Base-by-base conservation (phyloP, 306 rosid genomes). In the Acacia acuminata region DNA sequence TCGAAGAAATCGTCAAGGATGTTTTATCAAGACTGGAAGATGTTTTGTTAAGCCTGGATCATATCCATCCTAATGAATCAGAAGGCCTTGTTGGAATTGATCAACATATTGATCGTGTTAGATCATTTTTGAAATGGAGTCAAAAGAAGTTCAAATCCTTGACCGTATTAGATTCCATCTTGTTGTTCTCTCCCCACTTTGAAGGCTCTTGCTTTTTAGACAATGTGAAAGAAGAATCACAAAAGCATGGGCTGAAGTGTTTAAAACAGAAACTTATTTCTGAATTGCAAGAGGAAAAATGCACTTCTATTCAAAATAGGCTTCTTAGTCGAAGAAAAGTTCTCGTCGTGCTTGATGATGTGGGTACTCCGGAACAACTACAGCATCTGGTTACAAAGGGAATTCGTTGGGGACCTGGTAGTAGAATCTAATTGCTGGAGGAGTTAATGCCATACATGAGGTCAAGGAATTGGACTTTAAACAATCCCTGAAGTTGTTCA, bases 341-440 rank as follows among this genome's bases (percentile, higher is more conserved):
- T 72, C 30, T 85, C 1, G 4, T 81, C 7, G 77, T 81, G 15
- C 40, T 81, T 14, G 87, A 80, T 77, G 72, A 84, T 77, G 79
- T 81, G 5, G 20, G 7, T 17, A 11, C 58, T 15, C 5, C 55
- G 0, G 9, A 69, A 0, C 71, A 76, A 7, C 1, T 85, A 1
- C 1, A 40, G 4, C 13, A 27, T 17, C 19, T 85, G 2, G 30
- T 13, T 32, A 67, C 66, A 5, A 64, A 13, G 3, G 40, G 17
- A 4, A 42, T 17, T 16, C 27, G n/a, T 7, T 65, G 30, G 16
- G 79, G 66, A 40, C 19, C 10, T 3, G 78, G 78, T 8, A 84
- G 84, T 3, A 79, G 40, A 45, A 69, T 84, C 61, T 84, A 1
- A 13, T 0, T 7, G 19, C 58, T 12, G 42, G 50, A 61, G 30